These are phyloP conservation scores for Leishmania major DNA, from an alignment of 208 protist genomes.

Conservation along the genomic window DNA sequence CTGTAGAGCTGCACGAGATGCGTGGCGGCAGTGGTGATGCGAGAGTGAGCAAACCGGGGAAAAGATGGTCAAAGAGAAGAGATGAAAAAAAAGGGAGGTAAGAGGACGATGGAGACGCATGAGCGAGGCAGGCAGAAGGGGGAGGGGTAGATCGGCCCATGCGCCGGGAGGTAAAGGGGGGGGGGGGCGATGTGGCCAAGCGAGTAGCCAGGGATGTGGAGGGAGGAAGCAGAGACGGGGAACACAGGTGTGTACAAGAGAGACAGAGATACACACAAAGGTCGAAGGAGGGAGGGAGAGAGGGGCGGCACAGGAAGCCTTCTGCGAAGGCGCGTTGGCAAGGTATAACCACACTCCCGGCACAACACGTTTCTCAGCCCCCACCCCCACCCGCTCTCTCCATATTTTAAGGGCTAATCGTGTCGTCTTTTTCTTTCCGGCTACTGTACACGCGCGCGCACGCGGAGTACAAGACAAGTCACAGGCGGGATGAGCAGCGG, in stretches of 20 bases:
- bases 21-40: background rate
- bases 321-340: background rate
- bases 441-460: background rate
- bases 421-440: background rate
- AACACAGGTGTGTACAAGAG: background rate
- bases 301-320: background rate
- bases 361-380: background rate
- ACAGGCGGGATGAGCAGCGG: background rate
- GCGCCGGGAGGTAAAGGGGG: background rate
- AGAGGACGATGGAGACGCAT: background rate
- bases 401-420: background rate
- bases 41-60: background rate
- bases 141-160: background rate
- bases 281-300: background rate
- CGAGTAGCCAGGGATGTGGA: background rate
- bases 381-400: too few species aligned
- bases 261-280: background rate
- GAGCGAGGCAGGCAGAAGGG: background rate
- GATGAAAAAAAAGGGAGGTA: background rate
- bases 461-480: background rate
- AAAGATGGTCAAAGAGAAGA: background rate
- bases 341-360: background rate
- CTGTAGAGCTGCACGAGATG: background rate
- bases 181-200: background rate
- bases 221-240: background rate